A percentile compares a stretch with the other conserved stretches of the same genome.
Evolutionary conservation across 2,329 filamentous ascomycete species (phyloP).

Genomic region (Byssothecium circinans): DNA sequence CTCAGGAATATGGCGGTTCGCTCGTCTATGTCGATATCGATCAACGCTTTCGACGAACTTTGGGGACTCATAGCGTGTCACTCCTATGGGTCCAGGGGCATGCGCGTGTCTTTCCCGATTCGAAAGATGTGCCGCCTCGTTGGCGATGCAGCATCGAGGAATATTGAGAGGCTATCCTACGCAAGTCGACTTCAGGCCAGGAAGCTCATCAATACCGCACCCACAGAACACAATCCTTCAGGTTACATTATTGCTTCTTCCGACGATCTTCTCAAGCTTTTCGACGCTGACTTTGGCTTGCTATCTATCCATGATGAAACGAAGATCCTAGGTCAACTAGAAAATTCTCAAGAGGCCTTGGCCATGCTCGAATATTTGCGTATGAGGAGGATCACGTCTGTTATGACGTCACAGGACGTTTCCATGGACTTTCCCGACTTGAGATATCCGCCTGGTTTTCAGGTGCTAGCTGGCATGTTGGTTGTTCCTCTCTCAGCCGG

Average conservation of each 20-base stretch:
- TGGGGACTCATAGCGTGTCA: slow-evolving; percentile 91
- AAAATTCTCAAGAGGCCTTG: slow-evolving; percentile 79
- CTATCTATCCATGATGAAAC: slow-evolving; percentile 86
- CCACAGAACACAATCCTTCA: slow-evolving; percentile 78
- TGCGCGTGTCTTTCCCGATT: slow-evolving; percentile 90
- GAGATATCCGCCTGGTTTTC: slow-evolving; percentile 76
- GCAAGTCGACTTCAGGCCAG: slow-evolving; percentile 80
- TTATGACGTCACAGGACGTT: slow-evolving; percentile 78
- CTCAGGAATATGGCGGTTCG: slow-evolving; percentile 85
- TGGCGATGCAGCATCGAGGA: slow-evolving; percentile 81
- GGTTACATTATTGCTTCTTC: slow-evolving; percentile 90
- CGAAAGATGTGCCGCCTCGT: slow-evolving; percentile 89
- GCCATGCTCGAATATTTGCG: slow-evolving; percentile 84
- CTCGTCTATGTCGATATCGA: slow-evolving; percentile 93
- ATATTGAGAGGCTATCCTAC: slow-evolving; percentile 85
- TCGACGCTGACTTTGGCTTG: slow-evolving; percentile 84
- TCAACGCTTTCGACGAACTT: slow-evolving; percentile 80
- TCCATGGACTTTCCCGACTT: slow-evolving; percentile 77
- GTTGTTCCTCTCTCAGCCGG: slow-evolving; percentile 77
- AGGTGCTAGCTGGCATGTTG: slow-evolving; percentile 73
- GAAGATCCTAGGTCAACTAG: slow-evolving; percentile 75
- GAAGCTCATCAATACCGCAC: slow-evolving; percentile 83
- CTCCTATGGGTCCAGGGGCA: slow-evolving; percentile 73
- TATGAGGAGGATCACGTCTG: slow-evolving; percentile 72
- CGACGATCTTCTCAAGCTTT: slow-evolving; percentile 79